Conservation (phyloP, 768 basidiomycete species). For the Solioccasus polychromus region DNA sequence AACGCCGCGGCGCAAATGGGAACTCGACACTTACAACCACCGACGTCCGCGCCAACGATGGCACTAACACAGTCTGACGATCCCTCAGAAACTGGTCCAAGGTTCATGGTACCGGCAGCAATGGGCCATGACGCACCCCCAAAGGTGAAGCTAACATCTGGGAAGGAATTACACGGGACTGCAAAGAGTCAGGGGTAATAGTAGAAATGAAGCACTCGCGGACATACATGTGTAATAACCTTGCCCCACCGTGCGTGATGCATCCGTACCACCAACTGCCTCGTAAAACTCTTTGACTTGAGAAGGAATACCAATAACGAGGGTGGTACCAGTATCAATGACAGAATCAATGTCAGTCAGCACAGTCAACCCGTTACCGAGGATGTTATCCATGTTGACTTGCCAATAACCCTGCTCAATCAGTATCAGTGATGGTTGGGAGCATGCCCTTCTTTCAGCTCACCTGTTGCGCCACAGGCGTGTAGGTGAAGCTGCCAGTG, state of each 20-base stretch:
- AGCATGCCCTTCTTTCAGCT: not conserved
- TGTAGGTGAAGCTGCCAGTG: slow-evolving; percentile 43
- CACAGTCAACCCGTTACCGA: not conserved
- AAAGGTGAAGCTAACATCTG: slow-evolving; percentile 36
- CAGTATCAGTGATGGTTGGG: not conserved
- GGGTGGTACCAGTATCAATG: slow-evolving; percentile 23
- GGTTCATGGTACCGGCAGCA: slow-evolving; percentile 33
- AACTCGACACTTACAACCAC: not conserved
- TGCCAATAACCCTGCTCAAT: slow-evolving; percentile 17
- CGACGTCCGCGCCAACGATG: slow-evolving; percentile 12
- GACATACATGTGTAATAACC: slow-evolving; percentile 34
- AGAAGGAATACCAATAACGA: slow-evolving; percentile 5
- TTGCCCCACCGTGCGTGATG: slow-evolving; percentile 11
- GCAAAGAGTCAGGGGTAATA: not conserved
- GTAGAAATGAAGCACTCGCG: slow-evolving; percentile 8
- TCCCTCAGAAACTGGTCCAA: slow-evolving; percentile 28
- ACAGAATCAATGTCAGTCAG: slow-evolving; percentile 7
- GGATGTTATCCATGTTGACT: slow-evolving; percentile 11
- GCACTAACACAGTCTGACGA: slow-evolving; percentile 32
- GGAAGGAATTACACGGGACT: slow-evolving; percentile 31
- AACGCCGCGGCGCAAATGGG: not conserved
- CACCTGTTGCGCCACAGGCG: slow-evolving; percentile 8
- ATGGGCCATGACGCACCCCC: slow-evolving; percentile 35
- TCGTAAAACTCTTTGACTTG: slow-evolving; percentile 19
- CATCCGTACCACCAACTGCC: slow-evolving; percentile 24